These are phyloP conservation scores for Boletus rubropictus DNA, from an alignment of 768 basidiomycete genomes.

Conservation along the genomic window DNA sequence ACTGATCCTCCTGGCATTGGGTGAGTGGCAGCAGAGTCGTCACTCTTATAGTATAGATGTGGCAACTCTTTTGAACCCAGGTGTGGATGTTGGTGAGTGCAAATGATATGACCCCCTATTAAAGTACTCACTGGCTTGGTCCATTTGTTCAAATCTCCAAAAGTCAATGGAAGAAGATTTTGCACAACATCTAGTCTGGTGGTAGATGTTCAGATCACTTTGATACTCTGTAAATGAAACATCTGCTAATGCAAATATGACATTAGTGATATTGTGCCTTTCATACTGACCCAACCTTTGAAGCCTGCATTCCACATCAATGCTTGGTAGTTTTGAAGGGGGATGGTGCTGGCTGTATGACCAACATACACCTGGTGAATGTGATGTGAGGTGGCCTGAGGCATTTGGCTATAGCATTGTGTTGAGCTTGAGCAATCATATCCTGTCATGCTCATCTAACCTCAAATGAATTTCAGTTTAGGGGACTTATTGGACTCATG, in stretches of 20 bases:
- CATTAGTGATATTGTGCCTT: not conserved
- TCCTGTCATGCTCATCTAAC: slow-evolving; percentile 31
- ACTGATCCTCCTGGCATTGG: slow-evolving; percentile 33
- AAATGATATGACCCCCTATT: not conserved
- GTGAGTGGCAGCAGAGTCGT: not conserved
- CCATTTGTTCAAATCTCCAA: slow-evolving; percentile 41
- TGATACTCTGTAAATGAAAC: slow-evolving; percentile 35
- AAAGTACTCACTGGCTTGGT: slow-evolving; percentile 38
- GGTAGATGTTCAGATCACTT: slow-evolving; percentile 39
- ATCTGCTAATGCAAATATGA: slow-evolving; percentile 27
- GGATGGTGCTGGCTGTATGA: slow-evolving; percentile 44
- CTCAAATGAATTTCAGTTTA: not conserved
- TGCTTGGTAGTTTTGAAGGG: slow-evolving; percentile 33
- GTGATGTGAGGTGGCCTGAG: slow-evolving; percentile 43
- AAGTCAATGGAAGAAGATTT: not conserved
- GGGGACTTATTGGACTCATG: slow-evolving; percentile 25
- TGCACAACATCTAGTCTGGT: slow-evolving; percentile 10
- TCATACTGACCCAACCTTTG: slow-evolving; percentile 24
- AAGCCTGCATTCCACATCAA: slow-evolving; percentile 40
- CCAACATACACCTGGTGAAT: slow-evolving; percentile 42
- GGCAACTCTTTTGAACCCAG: slow-evolving; percentile 32
- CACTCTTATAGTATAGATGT: slow-evolving; percentile 42
- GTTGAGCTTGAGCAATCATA: slow-evolving; percentile 45
- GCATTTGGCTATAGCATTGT: slow-evolving; percentile 36
- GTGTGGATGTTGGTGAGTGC: not conserved